Conservation (phyloP, 805 yeast species). For the Wickerhamomyces alni region DNA sequence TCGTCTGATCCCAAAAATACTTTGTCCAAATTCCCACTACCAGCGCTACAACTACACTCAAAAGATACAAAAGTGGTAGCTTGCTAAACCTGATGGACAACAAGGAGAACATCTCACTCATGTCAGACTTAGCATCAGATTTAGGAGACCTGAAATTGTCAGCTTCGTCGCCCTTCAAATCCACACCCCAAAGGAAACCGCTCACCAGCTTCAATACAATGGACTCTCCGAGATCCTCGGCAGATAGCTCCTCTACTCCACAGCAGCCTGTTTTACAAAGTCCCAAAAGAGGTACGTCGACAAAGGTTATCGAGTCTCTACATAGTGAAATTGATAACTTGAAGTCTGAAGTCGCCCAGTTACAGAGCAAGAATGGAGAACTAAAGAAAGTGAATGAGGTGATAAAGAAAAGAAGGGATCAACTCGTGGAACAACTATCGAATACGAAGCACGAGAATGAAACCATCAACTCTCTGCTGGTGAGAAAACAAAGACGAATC, state of each 20-base stretch:
- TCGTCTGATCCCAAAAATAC: too few relatives aligned
- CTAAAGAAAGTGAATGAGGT: constrained; percentile 49
- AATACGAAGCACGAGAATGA: constrained; percentile 75
- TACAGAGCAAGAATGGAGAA: constrained; percentile 42
- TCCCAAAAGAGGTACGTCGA: constrained; percentile 6
- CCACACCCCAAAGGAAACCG: constrained; percentile 10
- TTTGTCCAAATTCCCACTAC: too few relatives aligned
- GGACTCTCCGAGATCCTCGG: not conserved
- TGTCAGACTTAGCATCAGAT: constrained; percentile 1
- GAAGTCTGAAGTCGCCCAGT: constrained; percentile 31
- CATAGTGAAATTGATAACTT: constrained; percentile 48
- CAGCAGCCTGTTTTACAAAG: too few relatives aligned
- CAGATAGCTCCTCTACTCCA: too few relatives aligned
- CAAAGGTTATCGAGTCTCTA: constrained; percentile 36
- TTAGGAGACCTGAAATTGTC: not conserved
- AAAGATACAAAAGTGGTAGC: too few relatives aligned
- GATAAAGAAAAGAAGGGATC: constrained; percentile 42
- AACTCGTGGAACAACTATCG: constrained; percentile 56
- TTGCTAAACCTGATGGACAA: not conserved
- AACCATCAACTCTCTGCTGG: constrained; percentile 59
- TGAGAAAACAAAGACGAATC: constrained; percentile 65
- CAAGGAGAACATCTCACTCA: not conserved
- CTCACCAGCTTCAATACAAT: constrained; percentile 3
- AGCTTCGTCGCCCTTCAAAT: not conserved
- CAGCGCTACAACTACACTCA: too few relatives aligned